Evolutionary conservation across 306 rosid genomes (phyloP), one percentile per base, ranked within the genome.

Genomic region (Acacia confusa): DNA sequence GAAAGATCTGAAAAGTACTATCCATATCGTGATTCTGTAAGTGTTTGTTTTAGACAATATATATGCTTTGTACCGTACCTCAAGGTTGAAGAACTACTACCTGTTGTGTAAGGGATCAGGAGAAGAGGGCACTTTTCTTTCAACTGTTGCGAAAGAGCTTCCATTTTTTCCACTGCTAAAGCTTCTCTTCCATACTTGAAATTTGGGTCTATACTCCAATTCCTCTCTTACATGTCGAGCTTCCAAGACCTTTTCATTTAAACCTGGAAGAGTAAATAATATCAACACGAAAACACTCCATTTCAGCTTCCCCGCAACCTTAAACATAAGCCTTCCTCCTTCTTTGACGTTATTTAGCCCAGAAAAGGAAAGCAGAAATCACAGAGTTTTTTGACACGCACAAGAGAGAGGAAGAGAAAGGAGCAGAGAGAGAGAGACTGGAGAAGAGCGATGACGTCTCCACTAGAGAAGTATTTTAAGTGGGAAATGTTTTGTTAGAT

Each of bases 91-190:
- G 78, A 81, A 50, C 85, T 85, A 50, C 85, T 85, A 94, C 89
- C 91, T 90, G 87, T 94, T 92, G 87, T 94, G 98, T 74, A 94
- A 84, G 19, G 94, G 97, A 65, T 92, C 95, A 66, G 97, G 97
- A 84, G 91, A 75, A 79, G 94, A 92, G 10, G 97, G 97, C 38
- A 92, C 95, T 84, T 76, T 47, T 86, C 97, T 89, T n/a, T 89
- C 74, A 55, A 57, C 57, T 24, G 89, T 36, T 9, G 84, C 75
- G 34, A 81, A 89, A 83, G 81, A 76, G 43, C 84, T 85, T 79
- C 72, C 78, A 32, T 82, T 75, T 43, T 48, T 82, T 55, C 67
- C 81, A 43, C 79, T 75, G 3, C 3, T 44, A 45, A 76, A 71
- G 78, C 84, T 80, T 65, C 79, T 58, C 41, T 44, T 79, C 87